Percentiles rank a stretch among this genome's conserved stretches.
Conservation (phyloP, 1,284 basidiomycete genomes). For the Bondarzewia mesenterica region DNA sequence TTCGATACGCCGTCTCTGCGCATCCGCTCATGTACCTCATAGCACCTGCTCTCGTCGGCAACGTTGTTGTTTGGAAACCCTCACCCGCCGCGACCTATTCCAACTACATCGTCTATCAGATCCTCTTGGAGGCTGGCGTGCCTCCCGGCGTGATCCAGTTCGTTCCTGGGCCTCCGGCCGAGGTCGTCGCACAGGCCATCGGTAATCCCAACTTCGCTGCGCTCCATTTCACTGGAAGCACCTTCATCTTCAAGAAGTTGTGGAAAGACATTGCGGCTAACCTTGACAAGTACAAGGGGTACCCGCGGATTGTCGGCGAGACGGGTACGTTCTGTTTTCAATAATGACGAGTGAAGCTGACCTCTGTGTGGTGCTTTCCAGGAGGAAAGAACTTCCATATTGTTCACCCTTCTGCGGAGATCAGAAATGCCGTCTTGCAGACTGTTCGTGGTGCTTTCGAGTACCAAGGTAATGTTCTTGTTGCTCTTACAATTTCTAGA, state of each 20-base stretch:
- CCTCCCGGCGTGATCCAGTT: slow-evolving; percentile 97
- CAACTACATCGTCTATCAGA: slow-evolving; percentile 89
- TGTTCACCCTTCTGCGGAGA: slow-evolving; percentile 82
- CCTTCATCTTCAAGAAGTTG: slow-evolving; percentile 87
- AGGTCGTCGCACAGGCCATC: slow-evolving; percentile 79
- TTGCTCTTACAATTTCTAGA: slow-evolving; percentile 1
- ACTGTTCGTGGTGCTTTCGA: slow-evolving; percentile 89
- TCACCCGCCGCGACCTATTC: slow-evolving; percentile 93
- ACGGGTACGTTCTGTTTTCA: slow-evolving; percentile 36
- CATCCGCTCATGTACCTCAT: background rate
- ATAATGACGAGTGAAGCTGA: slow-evolving; percentile 2
- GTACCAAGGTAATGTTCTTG: slow-evolving; percentile 68
- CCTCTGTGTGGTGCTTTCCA: background rate
- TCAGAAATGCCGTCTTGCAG: slow-evolving; percentile 85
- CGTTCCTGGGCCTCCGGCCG: slow-evolving; percentile 79
- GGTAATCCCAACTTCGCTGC: slow-evolving; percentile 78
- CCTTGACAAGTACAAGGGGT: slow-evolving; percentile 78
- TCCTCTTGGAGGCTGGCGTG: slow-evolving; percentile 90
- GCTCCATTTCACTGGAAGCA: slow-evolving; percentile 96
- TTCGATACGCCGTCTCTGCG: slow-evolving; percentile 14
- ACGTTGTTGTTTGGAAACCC: slow-evolving; percentile 96
- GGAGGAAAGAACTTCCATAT: slow-evolving; percentile 99
- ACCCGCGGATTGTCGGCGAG: slow-evolving; percentile 95
- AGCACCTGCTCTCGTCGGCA: slow-evolving; percentile 92
- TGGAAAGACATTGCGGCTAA: slow-evolving; percentile 96